These are phyloP conservation scores for Cicer chorassanicum DNA, from an alignment of 306 rosid species.

Conservation along the genomic window DNA sequence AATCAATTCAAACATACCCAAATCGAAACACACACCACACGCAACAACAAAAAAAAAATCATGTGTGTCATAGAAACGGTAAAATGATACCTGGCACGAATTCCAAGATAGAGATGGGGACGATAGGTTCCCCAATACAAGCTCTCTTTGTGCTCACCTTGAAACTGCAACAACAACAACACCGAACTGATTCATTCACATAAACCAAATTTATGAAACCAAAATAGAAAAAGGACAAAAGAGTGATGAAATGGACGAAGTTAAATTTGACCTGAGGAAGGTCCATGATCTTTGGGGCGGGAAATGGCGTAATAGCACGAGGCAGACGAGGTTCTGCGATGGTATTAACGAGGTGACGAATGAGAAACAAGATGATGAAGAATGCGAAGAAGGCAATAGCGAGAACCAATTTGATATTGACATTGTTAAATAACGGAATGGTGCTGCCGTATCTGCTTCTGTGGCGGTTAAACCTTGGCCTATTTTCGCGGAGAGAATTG, in stretches of 20 bases:
- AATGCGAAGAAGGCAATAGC: conserved; percentile 58
- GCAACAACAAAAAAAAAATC: not conserved
- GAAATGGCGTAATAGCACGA: conserved; percentile 78
- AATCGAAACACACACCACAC: conserved; percentile 3
- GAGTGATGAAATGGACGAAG: not conserved
- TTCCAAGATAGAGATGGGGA: conserved; percentile 85
- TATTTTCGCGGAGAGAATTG: conserved; percentile 43
- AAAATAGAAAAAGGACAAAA: not conserved
- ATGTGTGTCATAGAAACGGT: not conserved
- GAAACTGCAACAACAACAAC: conserved; percentile 63
- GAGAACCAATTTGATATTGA: conserved; percentile 60
- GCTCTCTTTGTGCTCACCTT: conserved; percentile 92
- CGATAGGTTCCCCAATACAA: conserved; percentile 99
- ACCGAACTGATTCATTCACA: conserved; percentile 20
- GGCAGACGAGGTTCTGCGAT: conserved; percentile 47
- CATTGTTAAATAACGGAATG: conserved; percentile 57
- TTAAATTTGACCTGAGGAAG: conserved; percentile 75
- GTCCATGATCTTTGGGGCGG: conserved; percentile 82
- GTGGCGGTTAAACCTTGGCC: conserved; percentile 48
- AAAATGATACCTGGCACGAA: conserved; percentile 78
- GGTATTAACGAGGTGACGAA: conserved; percentile 50
- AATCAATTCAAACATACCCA: too few relatives aligned
- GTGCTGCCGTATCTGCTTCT: conserved; percentile 52
- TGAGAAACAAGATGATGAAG: conserved; percentile 58
- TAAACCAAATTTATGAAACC: conserved; percentile 1